Conservation (phyloP, 164 flowering plant species). For the Kingdonia uniflora region DNA sequence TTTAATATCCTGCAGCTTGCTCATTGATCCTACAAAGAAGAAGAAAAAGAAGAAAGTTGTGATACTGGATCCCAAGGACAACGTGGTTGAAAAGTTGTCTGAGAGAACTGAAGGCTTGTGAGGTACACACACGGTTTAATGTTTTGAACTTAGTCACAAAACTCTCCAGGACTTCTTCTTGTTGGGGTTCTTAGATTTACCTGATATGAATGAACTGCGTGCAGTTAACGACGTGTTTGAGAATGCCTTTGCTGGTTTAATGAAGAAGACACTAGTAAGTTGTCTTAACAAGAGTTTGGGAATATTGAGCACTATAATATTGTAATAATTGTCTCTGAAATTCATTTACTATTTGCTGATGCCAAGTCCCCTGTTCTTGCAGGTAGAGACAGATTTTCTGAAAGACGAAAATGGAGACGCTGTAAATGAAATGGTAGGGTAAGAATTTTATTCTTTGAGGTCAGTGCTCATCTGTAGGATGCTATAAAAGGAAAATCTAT, state of each 20-base stretch:
- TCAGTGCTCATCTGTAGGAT: no score
- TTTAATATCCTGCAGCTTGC: no score
- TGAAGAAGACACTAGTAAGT: slow-evolving; percentile 84
- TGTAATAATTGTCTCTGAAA: not conserved
- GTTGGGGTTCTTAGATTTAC: not conserved
- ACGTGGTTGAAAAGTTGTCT: slow-evolving; percentile 44
- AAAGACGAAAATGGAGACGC: slow-evolving; percentile 50
- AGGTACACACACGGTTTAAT: slow-evolving; percentile 19
- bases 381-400: slow-evolving; percentile 58
- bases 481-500: no score
- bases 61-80: slow-evolving; percentile 57
- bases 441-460: no score
- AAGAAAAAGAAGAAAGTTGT: slow-evolving; percentile 43
- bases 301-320: not conserved
- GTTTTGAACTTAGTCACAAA: no score
- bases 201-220: not conserved
- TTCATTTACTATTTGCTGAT: not conserved
- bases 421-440: not conserved
- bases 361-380: slow-evolving; percentile 1
- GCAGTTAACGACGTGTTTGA: slow-evolving; percentile 78
- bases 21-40: slow-evolving; percentile 38
- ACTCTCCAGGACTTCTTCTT: no score
- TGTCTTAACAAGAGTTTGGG: not conserved
- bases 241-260: slow-evolving; percentile 58
- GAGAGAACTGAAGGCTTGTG: slow-evolving; percentile 68